A percentile compares a stretch with the other conserved stretches of the same genome.
Conservation (phyloP, 1,284 basidiomycete species). For the Tylopilus sp. region DNA sequence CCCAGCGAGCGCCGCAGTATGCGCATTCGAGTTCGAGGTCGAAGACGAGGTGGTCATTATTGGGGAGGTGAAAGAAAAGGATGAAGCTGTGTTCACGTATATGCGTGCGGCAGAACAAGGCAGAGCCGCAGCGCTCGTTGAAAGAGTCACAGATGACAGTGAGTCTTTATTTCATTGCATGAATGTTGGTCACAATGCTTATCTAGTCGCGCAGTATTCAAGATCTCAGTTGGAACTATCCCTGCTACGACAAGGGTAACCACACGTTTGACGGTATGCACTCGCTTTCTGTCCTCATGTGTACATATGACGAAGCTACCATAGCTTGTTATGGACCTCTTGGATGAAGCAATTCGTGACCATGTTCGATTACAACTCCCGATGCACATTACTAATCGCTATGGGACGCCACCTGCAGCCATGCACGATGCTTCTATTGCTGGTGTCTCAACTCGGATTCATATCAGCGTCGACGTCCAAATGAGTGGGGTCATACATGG, state of each 20-base stretch:
- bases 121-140: slow-evolving; percentile 57
- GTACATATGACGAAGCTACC: neutral
- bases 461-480: slow-evolving; percentile 57
- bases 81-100: slow-evolving; percentile 55
- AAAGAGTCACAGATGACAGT: slow-evolving; percentile 66
- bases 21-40: slow-evolving; percentile 49
- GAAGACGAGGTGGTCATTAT: slow-evolving; percentile 52
- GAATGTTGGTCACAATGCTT: neutral
- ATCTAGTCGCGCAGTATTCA: slow-evolving; percentile 56
- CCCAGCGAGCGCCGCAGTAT: slow-evolving; percentile 63
- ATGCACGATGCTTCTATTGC: slow-evolving; percentile 46
- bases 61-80: slow-evolving; percentile 64
- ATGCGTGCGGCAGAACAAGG: slow-evolving; percentile 55
- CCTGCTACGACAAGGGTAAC: slow-evolving; percentile 52
- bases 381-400: slow-evolving; percentile 60
- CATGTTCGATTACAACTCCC: slow-evolving; percentile 65
- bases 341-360: slow-evolving; percentile 58
- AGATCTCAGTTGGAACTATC: slow-evolving; percentile 66
- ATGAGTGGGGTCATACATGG: slow-evolving; percentile 52
- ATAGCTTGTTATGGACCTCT: slow-evolving; percentile 53
- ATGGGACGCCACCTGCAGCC: slow-evolving; percentile 55
- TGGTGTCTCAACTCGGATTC: slow-evolving; percentile 46
- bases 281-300: neutral
- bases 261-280: slow-evolving; percentile 33
- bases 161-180: slow-evolving; percentile 27